Conservation (phyloP, 2,329 filamentous ascomycete genomes). For the Intubia oerlemansii region DNA sequence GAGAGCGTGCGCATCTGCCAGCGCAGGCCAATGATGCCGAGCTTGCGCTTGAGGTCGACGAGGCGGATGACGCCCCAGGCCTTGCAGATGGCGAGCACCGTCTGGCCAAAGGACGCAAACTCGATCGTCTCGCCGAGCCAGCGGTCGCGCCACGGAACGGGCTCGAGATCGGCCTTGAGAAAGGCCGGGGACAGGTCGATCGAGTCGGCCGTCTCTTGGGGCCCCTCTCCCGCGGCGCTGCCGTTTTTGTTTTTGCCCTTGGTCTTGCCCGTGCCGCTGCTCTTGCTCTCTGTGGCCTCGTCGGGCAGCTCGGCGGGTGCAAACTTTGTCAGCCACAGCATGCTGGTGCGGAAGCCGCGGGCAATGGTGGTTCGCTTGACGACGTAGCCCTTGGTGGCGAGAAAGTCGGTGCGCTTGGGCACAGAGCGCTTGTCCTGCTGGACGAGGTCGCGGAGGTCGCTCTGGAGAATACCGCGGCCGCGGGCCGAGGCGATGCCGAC, state of each 20-base stretch:
- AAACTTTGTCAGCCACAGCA: slow-evolving; percentile 36
- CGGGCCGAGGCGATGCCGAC: slow-evolving; percentile 33
- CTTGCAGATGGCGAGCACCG: slow-evolving; percentile 32
- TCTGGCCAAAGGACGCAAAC: slow-evolving; percentile 32
- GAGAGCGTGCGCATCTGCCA: slow-evolving; percentile 40
- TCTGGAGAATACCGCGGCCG: slow-evolving; percentile 35
- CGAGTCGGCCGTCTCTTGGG: not conserved
- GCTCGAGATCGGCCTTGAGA: slow-evolving; percentile 21
- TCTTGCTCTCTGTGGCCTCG: slow-evolving; percentile 5
- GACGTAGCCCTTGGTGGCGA: slow-evolving; percentile 39
- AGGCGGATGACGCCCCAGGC: slow-evolving; percentile 37
- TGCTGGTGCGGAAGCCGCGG: slow-evolving; percentile 38
- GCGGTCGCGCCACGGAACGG: slow-evolving; percentile 30
- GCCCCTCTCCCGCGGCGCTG: too few species aligned
- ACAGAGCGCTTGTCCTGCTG: slow-evolving; percentile 43
- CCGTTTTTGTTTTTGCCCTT: too few species aligned
- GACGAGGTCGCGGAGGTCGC: slow-evolving; percentile 33
- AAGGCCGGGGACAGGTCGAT: slow-evolving; percentile 14
- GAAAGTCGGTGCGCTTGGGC: slow-evolving; percentile 35
- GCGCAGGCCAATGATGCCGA: slow-evolving; percentile 29
- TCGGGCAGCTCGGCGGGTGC: slow-evolving; percentile 22
- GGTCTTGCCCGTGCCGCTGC: not conserved
- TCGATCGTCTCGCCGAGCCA: slow-evolving; percentile 40
- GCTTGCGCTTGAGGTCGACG: slow-evolving; percentile 33
- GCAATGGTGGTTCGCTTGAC: slow-evolving; percentile 37